Evolutionary conservation across 176 grass and related monocot genomes (phyloP).

Genomic region (Triticum turgidum): DNA sequence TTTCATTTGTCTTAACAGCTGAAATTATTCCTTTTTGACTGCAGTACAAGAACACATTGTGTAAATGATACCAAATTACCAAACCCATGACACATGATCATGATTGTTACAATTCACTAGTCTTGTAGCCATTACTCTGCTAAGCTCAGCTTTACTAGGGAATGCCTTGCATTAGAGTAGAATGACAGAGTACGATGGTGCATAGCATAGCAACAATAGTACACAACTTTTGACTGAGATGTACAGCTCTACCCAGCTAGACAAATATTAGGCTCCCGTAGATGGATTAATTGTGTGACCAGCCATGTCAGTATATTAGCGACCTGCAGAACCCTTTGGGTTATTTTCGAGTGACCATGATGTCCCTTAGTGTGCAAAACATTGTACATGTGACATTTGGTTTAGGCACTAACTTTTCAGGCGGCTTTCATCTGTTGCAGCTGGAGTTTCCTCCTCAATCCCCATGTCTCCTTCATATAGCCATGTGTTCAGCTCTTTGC

Average conservation of each 20-base stretch:
- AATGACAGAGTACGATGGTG: background rate
- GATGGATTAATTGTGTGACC: background rate
- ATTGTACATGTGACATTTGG: conserved; percentile 4
- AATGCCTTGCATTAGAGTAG: background rate
- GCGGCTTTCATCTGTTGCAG: conserved; percentile 56
- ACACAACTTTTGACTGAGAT: background rate
- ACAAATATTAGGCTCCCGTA: background rate
- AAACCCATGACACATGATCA: conserved; percentile 2
- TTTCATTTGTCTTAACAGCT: background rate
- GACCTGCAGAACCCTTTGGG: background rate
- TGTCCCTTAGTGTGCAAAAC: background rate
- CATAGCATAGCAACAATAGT: background rate
- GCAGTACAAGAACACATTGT: background rate
- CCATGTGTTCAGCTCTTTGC: conserved; percentile 98
- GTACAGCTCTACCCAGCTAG: background rate
- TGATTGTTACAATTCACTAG: background rate
- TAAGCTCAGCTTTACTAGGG: background rate
- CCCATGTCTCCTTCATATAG: conserved; percentile 94
- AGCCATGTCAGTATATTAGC: background rate
- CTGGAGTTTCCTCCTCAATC: conserved; percentile 95
- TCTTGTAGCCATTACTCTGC: background rate
- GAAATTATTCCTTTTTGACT: conserved; percentile 28
- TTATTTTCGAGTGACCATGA: conserved; percentile 4
- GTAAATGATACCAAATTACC: background rate
- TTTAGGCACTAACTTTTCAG: conserved; percentile 30